Percentiles rank a stretch among this genome's conserved stretches.
Evolutionary conservation across 2,329 filamentous ascomycete genomes (phyloP).

Genomic region (Harringtonia lauricola): DNA sequence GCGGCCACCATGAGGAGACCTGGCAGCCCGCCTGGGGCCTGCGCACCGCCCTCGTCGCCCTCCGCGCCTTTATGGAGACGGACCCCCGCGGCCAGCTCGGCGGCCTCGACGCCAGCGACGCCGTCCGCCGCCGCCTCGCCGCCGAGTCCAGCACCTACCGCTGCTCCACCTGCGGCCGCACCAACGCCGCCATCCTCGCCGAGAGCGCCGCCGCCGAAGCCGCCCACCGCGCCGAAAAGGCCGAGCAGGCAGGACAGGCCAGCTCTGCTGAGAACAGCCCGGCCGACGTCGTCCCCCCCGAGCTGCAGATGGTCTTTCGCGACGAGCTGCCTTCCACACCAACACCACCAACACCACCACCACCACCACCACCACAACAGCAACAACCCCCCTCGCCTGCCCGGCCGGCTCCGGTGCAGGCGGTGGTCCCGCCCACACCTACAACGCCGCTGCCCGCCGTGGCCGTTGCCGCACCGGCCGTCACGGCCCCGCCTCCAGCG

Average conservation of each 20-base stretch:
- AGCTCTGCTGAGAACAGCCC: background rate
- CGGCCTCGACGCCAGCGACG: slow-evolving; percentile 66
- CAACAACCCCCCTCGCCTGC: too few relatives aligned
- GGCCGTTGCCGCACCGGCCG: slow-evolving; percentile 3
- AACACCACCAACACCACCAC: background rate
- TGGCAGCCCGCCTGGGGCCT: slow-evolving; percentile 99
- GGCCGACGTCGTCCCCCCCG: slow-evolving; percentile 29
- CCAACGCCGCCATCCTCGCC: slow-evolving; percentile 62
- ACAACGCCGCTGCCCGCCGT: background rate
- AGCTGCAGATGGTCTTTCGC: slow-evolving; percentile 57
- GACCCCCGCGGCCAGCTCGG: slow-evolving; percentile 82
- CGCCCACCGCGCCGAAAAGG: slow-evolving; percentile 23
- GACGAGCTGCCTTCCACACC: slow-evolving; percentile 50
- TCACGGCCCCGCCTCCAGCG: slow-evolving; percentile 3
- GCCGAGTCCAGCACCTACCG: slow-evolving; percentile 52
- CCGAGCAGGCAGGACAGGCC: slow-evolving; percentile 28
- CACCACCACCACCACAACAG: background rate
- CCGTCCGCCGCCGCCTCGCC: slow-evolving; percentile 59
- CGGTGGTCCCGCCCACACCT: background rate
- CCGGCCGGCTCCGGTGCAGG: too few relatives aligned
- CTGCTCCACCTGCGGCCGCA: slow-evolving; percentile 59
- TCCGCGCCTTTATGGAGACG: slow-evolving; percentile 88
- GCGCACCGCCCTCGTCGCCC: slow-evolving; percentile 68
- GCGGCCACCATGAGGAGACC: slow-evolving; percentile 91
- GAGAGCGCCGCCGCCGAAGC: slow-evolving; percentile 53